Percentiles rank a stretch among this genome's conserved stretches.
These are phyloP conservation scores for Ogataea hybrid DNA, from an alignment of 1,139 yeast species.

Conservation along the genomic window DNA sequence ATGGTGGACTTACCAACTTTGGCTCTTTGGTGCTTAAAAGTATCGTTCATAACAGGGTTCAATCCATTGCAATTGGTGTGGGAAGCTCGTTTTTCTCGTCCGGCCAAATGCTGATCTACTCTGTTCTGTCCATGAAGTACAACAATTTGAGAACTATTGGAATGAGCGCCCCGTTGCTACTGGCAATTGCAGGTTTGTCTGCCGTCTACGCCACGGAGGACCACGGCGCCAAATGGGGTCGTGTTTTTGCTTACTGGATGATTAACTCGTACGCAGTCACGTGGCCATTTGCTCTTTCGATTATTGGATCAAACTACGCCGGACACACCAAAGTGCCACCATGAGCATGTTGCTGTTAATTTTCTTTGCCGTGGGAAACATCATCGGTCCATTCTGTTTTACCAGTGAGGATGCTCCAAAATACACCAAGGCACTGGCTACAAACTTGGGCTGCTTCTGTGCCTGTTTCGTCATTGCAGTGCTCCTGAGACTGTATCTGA, in stretches of 20 bases:
- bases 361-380: constrained; percentile 65
- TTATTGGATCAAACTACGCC: constrained; percentile 44
- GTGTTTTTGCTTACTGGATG: constrained; percentile 27
- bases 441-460: constrained; percentile 41
- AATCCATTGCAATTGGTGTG: constrained; percentile 11
- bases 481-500: constrained; percentile 29
- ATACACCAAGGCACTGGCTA: constrained; percentile 47
- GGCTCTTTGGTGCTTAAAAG: constrained; percentile 13
- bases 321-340: constrained; percentile 65
- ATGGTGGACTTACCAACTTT: constrained; percentile 36
- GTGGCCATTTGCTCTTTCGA: constrained; percentile 14
- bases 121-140: constrained; percentile 17
- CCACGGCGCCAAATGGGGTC: constrained; percentile 24
- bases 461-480: constrained; percentile 30
- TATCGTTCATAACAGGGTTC: constrained; percentile 13
- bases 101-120: constrained; percentile 23
- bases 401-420: constrained; percentile 50
- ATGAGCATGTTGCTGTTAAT: constrained; percentile 58
- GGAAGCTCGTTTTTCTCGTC: constrained; percentile 13
- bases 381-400: constrained; percentile 71
- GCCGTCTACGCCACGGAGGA: constrained; percentile 25
- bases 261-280: constrained; percentile 18
- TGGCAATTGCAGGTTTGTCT: constrained; percentile 24
- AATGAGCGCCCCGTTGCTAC: constrained; percentile 20
- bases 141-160: constrained; percentile 23